Evolutionary conservation across 129 eudicot genomes (phyloP), one percentile per base, ranked within the genome.

Genomic region (Sambucus nigra): DNA sequence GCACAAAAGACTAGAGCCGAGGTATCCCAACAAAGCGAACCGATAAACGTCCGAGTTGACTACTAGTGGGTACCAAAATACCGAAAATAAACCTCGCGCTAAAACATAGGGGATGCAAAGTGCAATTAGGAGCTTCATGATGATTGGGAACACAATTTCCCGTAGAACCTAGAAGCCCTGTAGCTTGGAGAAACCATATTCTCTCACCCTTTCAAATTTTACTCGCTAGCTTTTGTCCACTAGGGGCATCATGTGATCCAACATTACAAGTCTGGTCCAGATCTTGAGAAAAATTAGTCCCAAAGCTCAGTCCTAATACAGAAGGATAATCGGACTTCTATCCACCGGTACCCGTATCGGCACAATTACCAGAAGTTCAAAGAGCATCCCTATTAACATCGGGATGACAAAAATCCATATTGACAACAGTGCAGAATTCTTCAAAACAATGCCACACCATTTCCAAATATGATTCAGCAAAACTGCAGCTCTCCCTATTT

Each of bases 221-320:
- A 66, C 46, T 66, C 95, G 70, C 97, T 95, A 88, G 59, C 78
- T 81, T 44, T 80, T 93, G 45, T 84, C 97, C 58, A 84, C 72
- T 32, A 88, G 47, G 31, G 97, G 97, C 80, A 80, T 64, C 83
- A 84, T 66, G 44, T 84, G 95, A 60, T 88, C 97, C 74, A 88
- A 59, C 92, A 80, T 84, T 26, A 84, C 95, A 81, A 91, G 71
- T 57, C 94, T 80, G 23, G 97, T 88, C 97, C 97, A 88, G 38
- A 88, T 83, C 76, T 88, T 88, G 5, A 88, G 80, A 69, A 88
- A 88, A 48, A 84, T 81, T 0, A 88, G 82, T 24, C 97, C 95
- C 28, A 88, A 69, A 49, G 95, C 97, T 95, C 97, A 88, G 61
- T 88, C 97, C 64, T 88, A 95, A 70, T 88, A 88, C 33, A 88